Evolutionary conservation across 2,329 filamentous ascomycete species (phyloP), one percentile per base, ranked within the genome.

Genomic region (Colletotrichum sp.): DNA sequence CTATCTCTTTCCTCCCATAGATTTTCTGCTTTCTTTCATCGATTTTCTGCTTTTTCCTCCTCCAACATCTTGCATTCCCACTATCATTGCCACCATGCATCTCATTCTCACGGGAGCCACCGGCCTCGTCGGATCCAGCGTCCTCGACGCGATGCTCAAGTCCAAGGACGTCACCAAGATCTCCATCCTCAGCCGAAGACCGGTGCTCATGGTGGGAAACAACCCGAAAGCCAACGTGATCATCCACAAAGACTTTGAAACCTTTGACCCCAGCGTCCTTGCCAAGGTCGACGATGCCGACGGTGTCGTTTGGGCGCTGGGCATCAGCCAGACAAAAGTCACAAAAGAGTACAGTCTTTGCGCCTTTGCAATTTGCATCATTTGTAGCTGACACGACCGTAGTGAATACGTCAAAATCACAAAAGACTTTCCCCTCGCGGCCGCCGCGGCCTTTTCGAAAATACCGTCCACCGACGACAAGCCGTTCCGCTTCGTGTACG

Each of bases 261-360:
- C 82, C 1, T 96, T 95, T 81, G 88, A 90, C 39, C 79, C 88
- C 0, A 86, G 87, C 1, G 78, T 95, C 3, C 86, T 95, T 16
- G 78, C 83, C 24, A 87, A 93, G 80, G 86, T 96, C 1, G 87
- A 89, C 68, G 93, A 91, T 24, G 94, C 94, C 0, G 85, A 89
- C 9, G 94, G 92, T 2, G 94, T 92, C 75, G 92, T 96, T 1
- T 96, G 94, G 94, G 94, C 94, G 0, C 87, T 93, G 62, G 94
- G 94, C 1, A 91, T 93, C 65, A 92, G 90, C 76, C 90, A 92
- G 80, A 91, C 83, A 8, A 85, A 89, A 52, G 93, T 95, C 9
- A 81, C 81, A 72, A 91, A 90, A 77, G 90, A 93, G 89, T 93
- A 10, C 24, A 6, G 12, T 5, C n/a, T 13, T 49, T 49, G 44